These are phyloP conservation scores for Wickerhamomyces queroliae DNA, from an alignment of 805 yeast species.

Conservation along the genomic window DNA sequence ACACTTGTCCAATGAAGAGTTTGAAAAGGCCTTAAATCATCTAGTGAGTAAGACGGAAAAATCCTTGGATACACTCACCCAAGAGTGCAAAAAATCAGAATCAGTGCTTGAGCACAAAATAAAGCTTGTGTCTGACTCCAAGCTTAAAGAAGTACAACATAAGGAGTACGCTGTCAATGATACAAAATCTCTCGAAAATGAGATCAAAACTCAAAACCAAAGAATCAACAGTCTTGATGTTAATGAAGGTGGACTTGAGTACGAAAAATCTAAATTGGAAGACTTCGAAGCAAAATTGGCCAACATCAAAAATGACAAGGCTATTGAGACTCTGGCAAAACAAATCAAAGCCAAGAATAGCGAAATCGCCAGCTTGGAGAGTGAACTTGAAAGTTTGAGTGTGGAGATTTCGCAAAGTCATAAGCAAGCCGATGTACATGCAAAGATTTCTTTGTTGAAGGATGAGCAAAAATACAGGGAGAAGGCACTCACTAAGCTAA, in stretches of 20 bases:
- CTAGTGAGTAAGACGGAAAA: slow-evolving; percentile 3
- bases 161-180: slow-evolving; percentile 37
- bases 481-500: slow-evolving; percentile 24
- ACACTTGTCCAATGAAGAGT: not conserved
- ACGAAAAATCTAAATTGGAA: slow-evolving; percentile 37
- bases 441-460: slow-evolving; percentile 41
- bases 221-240: slow-evolving; percentile 32
- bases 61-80: slow-evolving; percentile 7
- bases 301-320: slow-evolving; percentile 22
- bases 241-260: slow-evolving; percentile 42
- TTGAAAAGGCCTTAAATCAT: slow-evolving; percentile 1
- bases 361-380: slow-evolving; percentile 31
- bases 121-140: slow-evolving; percentile 22
- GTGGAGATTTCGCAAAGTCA: slow-evolving; percentile 45
- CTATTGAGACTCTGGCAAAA: slow-evolving; percentile 23
- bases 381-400: slow-evolving; percentile 46
- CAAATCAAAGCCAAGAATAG: slow-evolving; percentile 34
- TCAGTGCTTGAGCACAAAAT: slow-evolving; percentile 12
- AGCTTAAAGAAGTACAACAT: slow-evolving; percentile 38
- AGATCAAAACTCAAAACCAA: slow-evolving; percentile 31
- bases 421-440: slow-evolving; percentile 52
- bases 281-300: slow-evolving; percentile 30
- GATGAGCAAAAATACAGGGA: slow-evolving; percentile 32
- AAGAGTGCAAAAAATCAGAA: slow-evolving; percentile 9
- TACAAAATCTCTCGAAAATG: slow-evolving; percentile 26